Evolutionary conservation across 1,139 yeast species (phyloP).

Genomic region (Scheffersomyces quercinus): DNA sequence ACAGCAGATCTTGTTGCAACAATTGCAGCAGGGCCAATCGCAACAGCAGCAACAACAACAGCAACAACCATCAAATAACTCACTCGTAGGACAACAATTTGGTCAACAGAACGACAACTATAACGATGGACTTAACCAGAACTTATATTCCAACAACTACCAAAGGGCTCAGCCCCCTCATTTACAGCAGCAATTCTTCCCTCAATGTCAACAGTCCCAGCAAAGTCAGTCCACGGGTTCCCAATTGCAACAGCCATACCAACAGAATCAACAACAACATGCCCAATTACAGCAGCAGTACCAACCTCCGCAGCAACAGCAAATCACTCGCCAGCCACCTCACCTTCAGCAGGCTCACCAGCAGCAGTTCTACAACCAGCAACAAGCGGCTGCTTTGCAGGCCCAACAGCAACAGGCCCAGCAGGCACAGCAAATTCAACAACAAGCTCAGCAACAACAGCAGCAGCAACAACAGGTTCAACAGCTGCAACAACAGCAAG

Average conservation of each 20-base stretch:
- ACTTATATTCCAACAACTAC: slow-evolving; percentile 31
- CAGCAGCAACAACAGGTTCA: slow-evolving; percentile 3
- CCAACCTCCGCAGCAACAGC: slow-evolving; percentile 12
- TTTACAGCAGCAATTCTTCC: slow-evolving; percentile 25
- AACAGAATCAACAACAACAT: slow-evolving; percentile 3
- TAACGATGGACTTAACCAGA: slow-evolving; percentile 34
- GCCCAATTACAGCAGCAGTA: slow-evolving; percentile 15
- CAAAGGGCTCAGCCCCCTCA: slow-evolving; percentile 30
- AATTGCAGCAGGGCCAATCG: slow-evolving; percentile 41
- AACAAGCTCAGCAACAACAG: slow-evolving; percentile 15
- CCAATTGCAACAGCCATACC: slow-evolving; percentile 11
- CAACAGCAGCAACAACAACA: slow-evolving; percentile 16
- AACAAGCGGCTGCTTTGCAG: slow-evolving; percentile 15
- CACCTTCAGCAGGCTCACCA: slow-evolving; percentile 23
- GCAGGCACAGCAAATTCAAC: slow-evolving; percentile 22
- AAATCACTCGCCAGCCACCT: slow-evolving; percentile 17
- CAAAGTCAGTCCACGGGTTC: slow-evolving; percentile 1
- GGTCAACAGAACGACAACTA: slow-evolving; percentile 25
- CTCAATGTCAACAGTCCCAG: slow-evolving; percentile 29
- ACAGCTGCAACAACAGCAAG: slow-evolving; percentile 10
- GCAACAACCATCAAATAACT: slow-evolving; percentile 10
- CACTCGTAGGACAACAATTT: slow-evolving; percentile 19
- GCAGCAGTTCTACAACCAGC: slow-evolving; percentile 25
- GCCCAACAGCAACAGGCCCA: slow-evolving; percentile 19
- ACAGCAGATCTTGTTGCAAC: slow-evolving; percentile 47